Percentiles rank a stretch among this genome's conserved stretches.
These are phyloP conservation scores for Xylaria castorea DNA, from an alignment of 495 filamentous ascomycete species.

Conservation along the genomic window DNA sequence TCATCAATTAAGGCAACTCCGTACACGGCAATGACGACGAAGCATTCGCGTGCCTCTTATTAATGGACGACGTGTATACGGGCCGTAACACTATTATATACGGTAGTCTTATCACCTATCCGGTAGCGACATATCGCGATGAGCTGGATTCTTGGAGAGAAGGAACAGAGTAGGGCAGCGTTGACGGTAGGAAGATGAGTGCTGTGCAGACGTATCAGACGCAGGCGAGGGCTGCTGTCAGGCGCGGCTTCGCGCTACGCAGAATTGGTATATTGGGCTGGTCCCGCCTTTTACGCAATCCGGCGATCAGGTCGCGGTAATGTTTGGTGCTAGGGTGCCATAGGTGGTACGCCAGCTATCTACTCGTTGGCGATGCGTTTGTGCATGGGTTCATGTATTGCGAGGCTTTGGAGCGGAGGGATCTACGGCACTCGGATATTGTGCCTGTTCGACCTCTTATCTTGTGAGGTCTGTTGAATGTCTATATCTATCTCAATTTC, in stretches of 20 bases:
- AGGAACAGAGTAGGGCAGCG: not conserved
- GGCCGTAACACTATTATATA: not conserved
- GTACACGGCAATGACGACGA: not conserved
- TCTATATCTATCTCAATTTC: not conserved
- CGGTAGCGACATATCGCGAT: not conserved
- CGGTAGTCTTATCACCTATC: not conserved
- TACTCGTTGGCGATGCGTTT: not conserved
- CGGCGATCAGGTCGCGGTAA: not conserved
- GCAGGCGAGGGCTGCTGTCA: not conserved
- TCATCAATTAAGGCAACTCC: not conserved
- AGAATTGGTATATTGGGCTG: not conserved
- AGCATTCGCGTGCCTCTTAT: not conserved
- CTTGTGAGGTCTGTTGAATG: not conserved
- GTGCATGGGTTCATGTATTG: not conserved
- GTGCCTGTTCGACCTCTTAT: not conserved
- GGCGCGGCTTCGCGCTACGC: not conserved
- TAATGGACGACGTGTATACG: constrained; percentile 5
- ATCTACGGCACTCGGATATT: not conserved
- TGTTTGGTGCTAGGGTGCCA: not conserved
- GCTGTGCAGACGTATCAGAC: not conserved
- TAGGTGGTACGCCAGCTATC: not conserved
- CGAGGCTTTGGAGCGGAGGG: not conserved
- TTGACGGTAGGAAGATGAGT: not conserved
- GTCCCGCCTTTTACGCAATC: not conserved
- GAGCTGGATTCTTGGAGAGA: not conserved